Conservation (phyloP, 2,329 filamentous ascomycete genomes). For the Xylaria sp. region DNA sequence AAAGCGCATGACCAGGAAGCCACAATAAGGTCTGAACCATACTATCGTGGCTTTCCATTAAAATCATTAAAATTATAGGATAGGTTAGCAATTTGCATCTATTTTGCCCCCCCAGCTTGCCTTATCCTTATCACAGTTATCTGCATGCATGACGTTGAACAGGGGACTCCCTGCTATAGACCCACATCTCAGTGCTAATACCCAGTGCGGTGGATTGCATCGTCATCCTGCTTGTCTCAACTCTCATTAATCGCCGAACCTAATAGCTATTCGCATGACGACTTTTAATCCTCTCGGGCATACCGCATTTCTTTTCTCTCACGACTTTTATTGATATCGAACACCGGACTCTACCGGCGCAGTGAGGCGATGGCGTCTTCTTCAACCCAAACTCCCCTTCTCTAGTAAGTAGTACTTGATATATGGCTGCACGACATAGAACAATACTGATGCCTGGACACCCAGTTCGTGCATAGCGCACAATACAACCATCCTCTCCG, state of each 20-base stretch:
- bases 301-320: neutral
- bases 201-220: conserved; percentile 19
- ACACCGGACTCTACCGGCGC: neutral
- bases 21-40: conserved; percentile 40
- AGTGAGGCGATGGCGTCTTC: conserved; percentile 72
- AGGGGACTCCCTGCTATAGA: neutral
- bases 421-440: conserved; percentile 4
- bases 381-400: conserved; percentile 74
- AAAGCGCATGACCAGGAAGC: conserved; percentile 45
- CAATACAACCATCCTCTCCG: conserved; percentile 89
- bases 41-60: conserved; percentile 25
- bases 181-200: neutral
- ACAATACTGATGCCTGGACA: conserved; percentile 25
- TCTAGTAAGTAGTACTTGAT: conserved; percentile 72
- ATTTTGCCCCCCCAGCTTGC: conserved; percentile 3
- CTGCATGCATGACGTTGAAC: neutral
- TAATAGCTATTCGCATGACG: conserved; percentile 3
- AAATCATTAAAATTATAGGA: neutral
- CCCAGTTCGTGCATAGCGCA: conserved; percentile 91
- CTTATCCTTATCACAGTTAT: conserved; percentile 5
- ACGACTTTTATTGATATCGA: conserved; percentile 7
- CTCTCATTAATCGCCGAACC: conserved; percentile 8
- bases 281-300: neutral
- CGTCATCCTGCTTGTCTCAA: conserved; percentile 23
- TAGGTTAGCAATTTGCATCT: neutral